These are phyloP conservation scores for Piromyces sp. DNA, from an alignment of 192 early-diverging fungal genomes.

Conservation along the genomic window DNA sequence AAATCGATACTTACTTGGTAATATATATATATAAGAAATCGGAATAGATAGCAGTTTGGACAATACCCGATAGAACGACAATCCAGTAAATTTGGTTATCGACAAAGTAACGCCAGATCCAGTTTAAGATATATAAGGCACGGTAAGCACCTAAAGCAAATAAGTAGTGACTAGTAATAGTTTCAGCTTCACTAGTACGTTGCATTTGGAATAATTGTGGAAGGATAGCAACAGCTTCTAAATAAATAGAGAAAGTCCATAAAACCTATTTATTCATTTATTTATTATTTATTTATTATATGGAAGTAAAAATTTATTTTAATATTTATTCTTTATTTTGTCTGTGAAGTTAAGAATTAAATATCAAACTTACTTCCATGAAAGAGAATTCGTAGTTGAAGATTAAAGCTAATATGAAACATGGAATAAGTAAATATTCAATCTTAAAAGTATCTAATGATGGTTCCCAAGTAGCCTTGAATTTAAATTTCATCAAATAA, in stretches of 20 bases:
- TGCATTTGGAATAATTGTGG: conserved; percentile 94
- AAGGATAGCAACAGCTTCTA: conserved; percentile 92
- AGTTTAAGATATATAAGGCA: conserved; percentile 76
- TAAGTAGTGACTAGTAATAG: conserved; percentile 97
- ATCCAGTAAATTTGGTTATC: conserved; percentile 66
- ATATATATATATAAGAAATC: conserved; percentile 99
- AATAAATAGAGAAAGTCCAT: conserved; percentile 93
- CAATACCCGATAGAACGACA: conserved; percentile 69
- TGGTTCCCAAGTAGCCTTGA: conserved; percentile 84
- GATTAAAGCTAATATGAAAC: conserved; percentile 49
- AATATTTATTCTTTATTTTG: neutral
- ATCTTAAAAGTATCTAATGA: conserved; percentile 69
- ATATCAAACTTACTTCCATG: conserved; percentile 38
- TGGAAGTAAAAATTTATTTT: too few species aligned
- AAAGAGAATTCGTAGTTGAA: conserved; percentile 55
- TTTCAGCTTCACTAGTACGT: conserved; percentile 95
- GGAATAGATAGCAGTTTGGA: conserved; percentile 88
- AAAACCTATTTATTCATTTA: conserved; percentile 34
- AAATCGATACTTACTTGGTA: conserved; percentile 9
- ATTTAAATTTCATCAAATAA: conserved; percentile 70
- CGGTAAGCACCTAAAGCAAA: conserved; percentile 92
- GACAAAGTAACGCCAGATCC: conserved; percentile 76
- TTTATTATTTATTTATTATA: too few species aligned
- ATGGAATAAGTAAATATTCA: conserved; percentile 63
- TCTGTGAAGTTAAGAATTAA: neutral